These are phyloP conservation scores for Bauhinia variegata DNA, from an alignment of 306 rosid species.

Conservation along the genomic window DNA sequence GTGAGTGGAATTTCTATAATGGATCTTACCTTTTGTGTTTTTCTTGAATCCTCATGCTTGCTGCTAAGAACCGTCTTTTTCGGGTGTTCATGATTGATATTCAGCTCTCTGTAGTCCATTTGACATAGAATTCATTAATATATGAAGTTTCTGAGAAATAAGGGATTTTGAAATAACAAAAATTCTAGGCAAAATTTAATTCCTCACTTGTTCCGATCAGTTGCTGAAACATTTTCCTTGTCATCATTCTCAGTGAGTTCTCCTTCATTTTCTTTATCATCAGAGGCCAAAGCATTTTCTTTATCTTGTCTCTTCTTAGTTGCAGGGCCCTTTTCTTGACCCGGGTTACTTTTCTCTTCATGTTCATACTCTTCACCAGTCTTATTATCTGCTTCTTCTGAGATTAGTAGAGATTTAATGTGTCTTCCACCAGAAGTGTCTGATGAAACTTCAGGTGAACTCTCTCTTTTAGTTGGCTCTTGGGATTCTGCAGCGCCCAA, in stretches of 20 bases:
- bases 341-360: constrained; percentile 35
- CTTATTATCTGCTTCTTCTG: constrained; percentile 37
- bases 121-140: constrained; percentile 1
- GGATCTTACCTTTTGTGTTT: constrained; percentile 53
- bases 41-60: constrained; percentile 51
- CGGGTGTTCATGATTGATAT: constrained; percentile 10
- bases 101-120: constrained; percentile 47
- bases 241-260: constrained; percentile 48
- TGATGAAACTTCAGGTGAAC: background rate
- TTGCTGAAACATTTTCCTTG: constrained; percentile 60
- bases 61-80: constrained; percentile 48
- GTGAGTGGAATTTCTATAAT: constrained; percentile 13
- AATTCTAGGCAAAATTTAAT: constrained; percentile 24
- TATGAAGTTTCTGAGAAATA: constrained; percentile 21
- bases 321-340: constrained; percentile 32
- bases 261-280: constrained; percentile 54
- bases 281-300: constrained; percentile 45
- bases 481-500: too few species aligned
- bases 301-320: constrained; percentile 42
- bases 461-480: too few species aligned
- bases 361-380: constrained; percentile 33
- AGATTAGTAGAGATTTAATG: constrained; percentile 34
- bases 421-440: constrained; percentile 40
- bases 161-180: too few species aligned
- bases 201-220: constrained; percentile 61